A percentile compares a stretch with the other conserved stretches of the same genome.
These are phyloP conservation scores for Aspergillus ostianus DNA, from an alignment of 495 filamentous ascomycete species.

Conservation along the genomic window DNA sequence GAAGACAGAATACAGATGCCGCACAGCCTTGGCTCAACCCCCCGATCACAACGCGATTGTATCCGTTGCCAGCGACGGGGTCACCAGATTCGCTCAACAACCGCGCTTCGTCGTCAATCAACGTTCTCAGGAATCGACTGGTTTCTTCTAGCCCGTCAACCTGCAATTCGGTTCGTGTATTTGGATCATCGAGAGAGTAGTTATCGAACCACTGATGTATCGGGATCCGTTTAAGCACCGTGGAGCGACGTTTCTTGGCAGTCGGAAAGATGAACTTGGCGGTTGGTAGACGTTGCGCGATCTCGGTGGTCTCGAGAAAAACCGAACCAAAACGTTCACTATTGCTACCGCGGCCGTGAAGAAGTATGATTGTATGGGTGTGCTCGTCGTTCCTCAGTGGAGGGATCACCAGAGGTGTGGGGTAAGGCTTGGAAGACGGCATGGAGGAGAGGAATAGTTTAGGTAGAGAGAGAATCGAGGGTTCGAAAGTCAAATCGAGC, in stretches of 20 bases:
- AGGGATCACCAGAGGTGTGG: not conserved
- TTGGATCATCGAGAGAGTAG: not conserved
- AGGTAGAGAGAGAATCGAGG: no score
- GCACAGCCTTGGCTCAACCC: not conserved
- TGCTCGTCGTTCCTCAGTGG: not conserved
- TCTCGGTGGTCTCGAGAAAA: not conserved
- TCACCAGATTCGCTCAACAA: not conserved
- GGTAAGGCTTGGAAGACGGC: not conserved
- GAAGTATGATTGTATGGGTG: not conserved
- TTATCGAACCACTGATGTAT: not conserved
- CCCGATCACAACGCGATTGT: not conserved
- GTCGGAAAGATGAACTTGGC: not conserved
- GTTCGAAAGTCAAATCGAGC: no score
- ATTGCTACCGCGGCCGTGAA: not conserved
- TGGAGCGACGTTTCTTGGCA: not conserved
- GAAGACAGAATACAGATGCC: not conserved
- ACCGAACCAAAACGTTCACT: not conserved
- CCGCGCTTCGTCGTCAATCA: not conserved
- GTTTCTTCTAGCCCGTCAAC: not conserved
- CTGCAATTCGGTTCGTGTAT: not conserved
- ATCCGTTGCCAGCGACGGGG: not conserved
- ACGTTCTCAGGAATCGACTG: not conserved
- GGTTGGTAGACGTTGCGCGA: not conserved
- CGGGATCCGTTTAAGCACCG: not conserved
- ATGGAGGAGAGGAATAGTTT: conserved; percentile 15